Conservation (phyloP, 1,284 basidiomycete genomes). For the Ustilago crameri region DNA sequence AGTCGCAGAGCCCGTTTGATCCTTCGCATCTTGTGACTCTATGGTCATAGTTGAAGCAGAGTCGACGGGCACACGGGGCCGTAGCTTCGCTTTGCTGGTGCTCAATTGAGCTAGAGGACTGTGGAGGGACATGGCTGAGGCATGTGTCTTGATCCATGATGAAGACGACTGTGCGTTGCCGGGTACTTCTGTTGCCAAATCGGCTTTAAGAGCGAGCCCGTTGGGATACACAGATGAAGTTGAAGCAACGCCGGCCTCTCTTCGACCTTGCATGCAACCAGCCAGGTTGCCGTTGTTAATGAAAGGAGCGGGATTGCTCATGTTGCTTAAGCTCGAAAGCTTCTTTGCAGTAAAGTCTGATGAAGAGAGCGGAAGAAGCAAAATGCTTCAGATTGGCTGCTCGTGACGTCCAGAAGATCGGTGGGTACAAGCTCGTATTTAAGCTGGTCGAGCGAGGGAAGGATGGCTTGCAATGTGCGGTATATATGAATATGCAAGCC, state of each 20-base stretch:
- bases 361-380: no score
- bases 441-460: no score
- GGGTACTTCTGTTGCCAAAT: neutral
- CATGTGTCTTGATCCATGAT: neutral
- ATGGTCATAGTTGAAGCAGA: conserved; percentile 11
- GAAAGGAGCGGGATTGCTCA: no score
- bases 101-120: conserved; percentile 9
- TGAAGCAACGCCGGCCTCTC: conserved; percentile 3
- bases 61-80: conserved; percentile 23
- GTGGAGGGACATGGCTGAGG: neutral
- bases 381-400: no score
- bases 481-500: neutral
- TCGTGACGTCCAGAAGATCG: no score
- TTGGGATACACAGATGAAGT: conserved; percentile 5
- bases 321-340: no score
- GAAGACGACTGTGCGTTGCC: no score
- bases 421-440: no score
- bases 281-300: no score
- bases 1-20: no score
- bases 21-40: neutral
- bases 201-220: neutral
- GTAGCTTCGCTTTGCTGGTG: conserved; percentile 16
- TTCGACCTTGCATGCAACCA: conserved; percentile 4
- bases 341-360: no score
- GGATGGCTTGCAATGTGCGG: neutral